Conservation (phyloP, 1,284 basidiomycete genomes). For the Leucoagaricus sp. region DNA sequence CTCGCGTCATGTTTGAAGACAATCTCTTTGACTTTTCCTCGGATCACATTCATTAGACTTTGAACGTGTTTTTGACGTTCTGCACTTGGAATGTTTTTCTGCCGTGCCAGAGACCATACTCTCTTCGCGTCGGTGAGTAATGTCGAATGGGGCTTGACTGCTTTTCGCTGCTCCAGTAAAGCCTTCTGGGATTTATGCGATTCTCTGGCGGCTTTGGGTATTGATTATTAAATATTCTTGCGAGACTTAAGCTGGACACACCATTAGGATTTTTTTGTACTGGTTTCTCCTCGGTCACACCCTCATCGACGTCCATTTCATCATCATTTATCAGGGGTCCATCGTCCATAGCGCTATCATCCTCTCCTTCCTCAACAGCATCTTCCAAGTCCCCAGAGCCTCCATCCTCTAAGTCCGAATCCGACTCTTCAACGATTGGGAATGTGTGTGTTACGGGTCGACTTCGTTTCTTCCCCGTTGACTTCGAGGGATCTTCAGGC, state of each 20-base stretch:
- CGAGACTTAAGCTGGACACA: conserved; percentile 28
- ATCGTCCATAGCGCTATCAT: conserved; percentile 31
- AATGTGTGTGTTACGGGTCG: conserved; percentile 46
- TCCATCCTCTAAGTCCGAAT: conserved; percentile 23
- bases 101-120: conserved; percentile 79
- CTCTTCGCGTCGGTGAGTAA: conserved; percentile 75
- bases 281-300: conserved; percentile 25
- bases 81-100: conserved; percentile 69
- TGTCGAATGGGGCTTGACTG: conserved; percentile 77
- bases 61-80: conserved; percentile 75
- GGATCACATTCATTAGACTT: conserved; percentile 72
- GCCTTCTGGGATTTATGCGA: conserved; percentile 68
- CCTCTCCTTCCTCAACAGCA: conserved; percentile 32
- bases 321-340: conserved; percentile 30
- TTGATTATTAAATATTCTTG: conserved; percentile 6
- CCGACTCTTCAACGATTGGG: conserved; percentile 31
- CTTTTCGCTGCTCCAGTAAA: conserved; percentile 64
- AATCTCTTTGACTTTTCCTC: conserved; percentile 81
- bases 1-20: conserved; percentile 91
- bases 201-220: conserved; percentile 53
- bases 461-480: conserved; percentile 47
- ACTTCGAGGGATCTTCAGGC: conserved; percentile 14
- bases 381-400: conserved; percentile 31
- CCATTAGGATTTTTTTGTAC: conserved; percentile 56
- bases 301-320: conserved; percentile 28